Base-by-base conservation (phyloP, 345 rosid species). In the Diplotaxis tenuifolia region DNA sequence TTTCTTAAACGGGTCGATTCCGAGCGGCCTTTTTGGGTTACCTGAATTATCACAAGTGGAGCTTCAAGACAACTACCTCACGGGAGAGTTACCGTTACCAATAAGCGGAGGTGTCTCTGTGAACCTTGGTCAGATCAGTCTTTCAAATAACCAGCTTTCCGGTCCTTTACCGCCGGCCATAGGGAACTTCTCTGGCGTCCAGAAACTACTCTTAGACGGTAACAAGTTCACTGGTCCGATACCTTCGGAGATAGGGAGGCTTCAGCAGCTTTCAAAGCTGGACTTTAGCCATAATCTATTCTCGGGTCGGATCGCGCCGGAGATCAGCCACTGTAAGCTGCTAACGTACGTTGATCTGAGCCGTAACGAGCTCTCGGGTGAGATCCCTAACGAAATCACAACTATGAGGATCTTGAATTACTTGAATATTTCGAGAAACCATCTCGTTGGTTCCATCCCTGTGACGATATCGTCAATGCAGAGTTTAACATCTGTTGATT, bases 401-500 rank as follows among this genome's bases (percentile, higher is more conserved):
- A 75, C 83, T 65, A 87, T 91, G 95, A 83, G 81, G 89, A 91
- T 91, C 73, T 55, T 91, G 81, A 91, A 91, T 72, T 91, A 91
- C 83, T 85, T 91, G 36, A 91, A 91, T 79, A 70, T 91, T 50
- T 91, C 97, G 7, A 86, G 88, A 65, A 91, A 91, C 73, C 87
- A 85, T 78, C 83, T 91, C 27, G 72, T 83, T 2, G 97, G 95
- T 47, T 79, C 79, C 34, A 82, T 91, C 73, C 97, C 97, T n/a
- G 50, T 83, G 27, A 79, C 97, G 4, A 80, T 91, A 62, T 69
- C 97, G 7, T 66, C 84, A 36, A 91, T 91, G 97, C 93, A 87
- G 83, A 89, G 96, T 64, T 82, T 91, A 67, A 91, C 97, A 27
- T 85, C 93, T 9, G 90, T 87, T 70, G 97, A 91, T 86, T 89